phyloP scores from a whole-genome alignment of 495 filamentous ascomycete species.

The Peziza echinospora region DNA sequence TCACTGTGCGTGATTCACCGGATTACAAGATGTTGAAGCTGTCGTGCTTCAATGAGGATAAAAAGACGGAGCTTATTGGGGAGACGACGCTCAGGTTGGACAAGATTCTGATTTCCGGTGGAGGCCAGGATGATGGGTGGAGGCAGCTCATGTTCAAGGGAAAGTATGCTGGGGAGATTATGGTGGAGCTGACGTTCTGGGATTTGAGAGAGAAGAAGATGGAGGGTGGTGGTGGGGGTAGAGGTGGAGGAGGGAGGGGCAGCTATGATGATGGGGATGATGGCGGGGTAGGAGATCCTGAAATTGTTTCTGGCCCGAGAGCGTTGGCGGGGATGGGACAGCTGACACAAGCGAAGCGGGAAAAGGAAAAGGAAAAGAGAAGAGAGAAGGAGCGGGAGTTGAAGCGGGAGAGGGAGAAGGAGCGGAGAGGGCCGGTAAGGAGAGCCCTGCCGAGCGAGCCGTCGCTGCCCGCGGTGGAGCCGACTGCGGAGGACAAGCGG shows the following conservation, averaged over 20 bases:
- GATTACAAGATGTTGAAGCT: constrained; percentile 90
- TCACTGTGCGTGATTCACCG: constrained; percentile 83
- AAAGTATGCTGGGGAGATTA: constrained; percentile 85
- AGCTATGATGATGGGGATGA: constrained; percentile 1
- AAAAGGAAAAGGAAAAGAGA: background rate
- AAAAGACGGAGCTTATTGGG: constrained; percentile 85
- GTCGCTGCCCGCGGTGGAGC: background rate
- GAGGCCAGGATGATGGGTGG: constrained; percentile 84
- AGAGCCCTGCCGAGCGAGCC: background rate
- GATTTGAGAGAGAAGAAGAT: constrained; percentile 66
- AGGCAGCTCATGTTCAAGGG: constrained; percentile 66
- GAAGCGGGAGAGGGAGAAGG: constrained; percentile 10
- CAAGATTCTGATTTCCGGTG: constrained; percentile 59
- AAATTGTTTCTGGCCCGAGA: background rate
- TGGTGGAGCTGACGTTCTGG: constrained; percentile 92
- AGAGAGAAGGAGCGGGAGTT: constrained; percentile 6
- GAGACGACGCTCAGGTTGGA: constrained; percentile 74
- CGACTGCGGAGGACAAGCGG: constrained; percentile 3
- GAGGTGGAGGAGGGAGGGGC: constrained; percentile 3
- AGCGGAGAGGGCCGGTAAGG: background rate
- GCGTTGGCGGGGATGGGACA: background rate
- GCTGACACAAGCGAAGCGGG: background rate
- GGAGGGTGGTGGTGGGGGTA: constrained; percentile 3
- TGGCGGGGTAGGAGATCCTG: background rate
- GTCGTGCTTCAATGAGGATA: constrained; percentile 93